A percentile compares a stretch with the other conserved stretches of the same genome.
These are phyloP conservation scores for Pyricularia pennisetigena DNA, from an alignment of 2,329 filamentous ascomycete species.

Conservation along the genomic window DNA sequence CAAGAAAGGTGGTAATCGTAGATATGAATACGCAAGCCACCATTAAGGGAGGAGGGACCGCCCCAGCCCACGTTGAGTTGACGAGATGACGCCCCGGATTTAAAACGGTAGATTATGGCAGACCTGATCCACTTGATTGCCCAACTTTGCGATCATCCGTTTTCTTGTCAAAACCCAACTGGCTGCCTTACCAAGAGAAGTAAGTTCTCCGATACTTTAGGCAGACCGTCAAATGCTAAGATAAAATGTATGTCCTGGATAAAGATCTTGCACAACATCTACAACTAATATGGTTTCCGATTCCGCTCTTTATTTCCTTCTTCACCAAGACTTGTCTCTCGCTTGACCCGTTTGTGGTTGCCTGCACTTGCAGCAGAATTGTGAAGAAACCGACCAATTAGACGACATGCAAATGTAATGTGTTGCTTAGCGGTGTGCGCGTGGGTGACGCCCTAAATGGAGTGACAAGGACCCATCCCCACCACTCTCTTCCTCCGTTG, in stretches of 20 bases:
- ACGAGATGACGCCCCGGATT: not conserved
- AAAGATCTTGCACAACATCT: not conserved
- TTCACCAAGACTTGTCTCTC: not conserved
- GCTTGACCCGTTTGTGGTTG: not conserved
- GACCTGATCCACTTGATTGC: not conserved
- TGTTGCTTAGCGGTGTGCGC: not conserved
- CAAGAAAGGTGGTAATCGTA: not conserved
- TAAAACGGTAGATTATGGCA: not conserved
- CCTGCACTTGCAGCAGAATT: not conserved
- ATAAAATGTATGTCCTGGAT: not conserved
- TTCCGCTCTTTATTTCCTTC: not conserved
- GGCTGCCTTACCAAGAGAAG: not conserved
- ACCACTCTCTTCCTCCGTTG: not conserved
- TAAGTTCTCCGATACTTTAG: not conserved
- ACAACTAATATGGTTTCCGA: not conserved
- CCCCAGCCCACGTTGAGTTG: not conserved
- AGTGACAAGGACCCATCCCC: not conserved
- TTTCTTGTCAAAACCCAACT: not conserved
- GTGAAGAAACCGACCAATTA: not conserved
- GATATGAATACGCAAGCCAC: not conserved
- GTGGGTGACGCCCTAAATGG: not conserved
- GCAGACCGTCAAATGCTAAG: not conserved
- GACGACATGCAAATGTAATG: not conserved
- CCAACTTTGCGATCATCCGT: not conserved
- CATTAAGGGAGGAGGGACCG: not conserved